Evolutionary conservation across 2,329 filamentous ascomycete genomes (phyloP), one percentile per base, ranked within the genome.

Genomic region (Dactylellina haptotyla): DNA sequence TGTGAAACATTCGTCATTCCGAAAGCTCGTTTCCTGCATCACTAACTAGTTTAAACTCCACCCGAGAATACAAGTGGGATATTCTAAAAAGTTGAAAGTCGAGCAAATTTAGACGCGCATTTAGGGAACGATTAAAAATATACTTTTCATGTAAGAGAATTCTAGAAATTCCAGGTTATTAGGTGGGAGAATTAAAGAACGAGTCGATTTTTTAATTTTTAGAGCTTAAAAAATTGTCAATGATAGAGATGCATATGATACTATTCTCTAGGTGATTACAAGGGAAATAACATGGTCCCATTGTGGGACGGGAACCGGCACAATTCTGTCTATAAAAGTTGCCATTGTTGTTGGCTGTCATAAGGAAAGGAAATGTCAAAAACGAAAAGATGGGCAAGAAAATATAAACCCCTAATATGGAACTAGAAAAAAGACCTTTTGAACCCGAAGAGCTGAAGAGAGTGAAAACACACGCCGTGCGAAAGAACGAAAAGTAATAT

Each of bases 381-480:
- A 39, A n/a, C 43, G 30, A 32, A 32, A 26, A 25, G 5, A 50
- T 37, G 56, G 25, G 30, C 23, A 51, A 54, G 32, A 37, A 65
- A 50, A 57, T 39, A 43, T 28, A 16, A 54, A 43, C 8, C 37
- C 30, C 39, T 25, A 1, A 3, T 16, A n/a, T 45, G 18, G 14
- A 62, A 50, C 23, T 46, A 46, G 30, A 34, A 23, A 70, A 57
- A 71, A 53, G 6, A 3, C 48, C 39, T 46, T 32, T 56, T 32
- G 39, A 43, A 57, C 8, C 28, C 16, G 48, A 39, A 54, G 10
- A 23, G 16, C n/a, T 46, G 18, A 41, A 61, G 18, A 16, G 26
- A 45, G 37, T 46, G 18, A 18, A 32, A 64, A 51, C 53, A 26
- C 32, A 58, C 66, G 41, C 57, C 58, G 37, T 63, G 58, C 39